Base-by-base conservation (phyloP, 208 protist species). In the Acanthamoeba triangularis region DNA sequence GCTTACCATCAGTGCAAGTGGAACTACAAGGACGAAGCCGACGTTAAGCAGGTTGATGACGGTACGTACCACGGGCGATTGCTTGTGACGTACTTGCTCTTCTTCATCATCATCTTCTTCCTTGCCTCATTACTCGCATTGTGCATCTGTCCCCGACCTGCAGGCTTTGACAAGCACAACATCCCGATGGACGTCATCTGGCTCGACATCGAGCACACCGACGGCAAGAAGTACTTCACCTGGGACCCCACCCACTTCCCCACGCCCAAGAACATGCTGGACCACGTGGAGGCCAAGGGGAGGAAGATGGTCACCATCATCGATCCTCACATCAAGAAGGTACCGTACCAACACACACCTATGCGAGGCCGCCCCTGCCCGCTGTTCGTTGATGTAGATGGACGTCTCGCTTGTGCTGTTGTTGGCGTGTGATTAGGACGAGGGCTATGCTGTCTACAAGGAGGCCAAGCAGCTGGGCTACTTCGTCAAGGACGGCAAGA, bases 171-270 rank as follows among this genome's bases (percentile, higher is more conserved):
- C 94, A 88, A 98, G 61, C 97, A 99, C 96, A 98, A 99, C 96
- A 99, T 99, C 94, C 99, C 99, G 20, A 99, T 99, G 96, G 99
- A 99, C 97, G 98, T 99, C 18, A 98, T 99, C 49, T 99, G 99
- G 99, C 98, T 99, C 13, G 99, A 99, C 97, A 99, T 99, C 96
- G 99, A 99, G 96, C 99, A 99, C 97, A 99, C 99, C 0, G 98
- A 99, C 97, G 98, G 98, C 90, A 99, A 99, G 96, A 74, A 92
- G 96, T 99, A 99, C 96, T 99, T 99, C 88, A 99, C 99, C 2
- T 99, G 99, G 99, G 99, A 99, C 96, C 94, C 92, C 10, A 95
- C 97, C 93, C 98, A 98, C 69, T 99, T 99, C 96, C 98, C 99
- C 37, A 98, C 99, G 30, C 99, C 99, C 30, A 95, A 96, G 44